These are phyloP conservation scores for Juncus effusus DNA, from an alignment of 176 grass and related monocot species.

Conservation along the genomic window DNA sequence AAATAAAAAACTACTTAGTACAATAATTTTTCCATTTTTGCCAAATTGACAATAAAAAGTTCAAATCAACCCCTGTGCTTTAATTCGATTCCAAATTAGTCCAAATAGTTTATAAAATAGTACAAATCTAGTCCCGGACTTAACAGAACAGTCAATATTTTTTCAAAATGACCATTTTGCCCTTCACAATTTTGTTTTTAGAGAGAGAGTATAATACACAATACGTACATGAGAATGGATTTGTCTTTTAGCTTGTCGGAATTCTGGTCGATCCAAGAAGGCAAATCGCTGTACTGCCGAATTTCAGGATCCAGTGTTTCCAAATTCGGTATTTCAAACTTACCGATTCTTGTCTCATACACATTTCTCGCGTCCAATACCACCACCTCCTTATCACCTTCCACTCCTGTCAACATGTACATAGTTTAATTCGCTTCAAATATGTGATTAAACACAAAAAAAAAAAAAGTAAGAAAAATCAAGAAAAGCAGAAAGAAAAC, in stretches of 20 bases:
- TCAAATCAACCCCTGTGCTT: too few species aligned
- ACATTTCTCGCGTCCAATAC: slow-evolving; percentile 84
- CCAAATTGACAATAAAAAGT: too few species aligned
- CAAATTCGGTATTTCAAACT: slow-evolving; percentile 68
- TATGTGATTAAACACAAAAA: slow-evolving; percentile 5
- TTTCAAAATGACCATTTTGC: too few species aligned
- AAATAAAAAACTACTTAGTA: too few species aligned
- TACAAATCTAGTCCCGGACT: too few species aligned
- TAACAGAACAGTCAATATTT: too few species aligned
- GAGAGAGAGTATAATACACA: not conserved
- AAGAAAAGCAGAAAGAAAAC: not conserved
- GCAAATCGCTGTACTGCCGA: slow-evolving; percentile 86
- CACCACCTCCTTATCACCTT: slow-evolving; percentile 46
- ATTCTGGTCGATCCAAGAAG: slow-evolving; percentile 76
- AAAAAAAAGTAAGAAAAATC: not conserved
- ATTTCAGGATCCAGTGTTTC: slow-evolving; percentile 72
- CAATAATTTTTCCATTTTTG: too few species aligned
- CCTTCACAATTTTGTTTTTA: not conserved
- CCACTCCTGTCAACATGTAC: slow-evolving; percentile 2
- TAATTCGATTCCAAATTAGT: too few species aligned
- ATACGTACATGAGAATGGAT: slow-evolving; percentile 69
- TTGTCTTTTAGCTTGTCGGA: slow-evolving; percentile 64
- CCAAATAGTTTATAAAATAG: too few species aligned
- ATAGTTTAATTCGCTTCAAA: not conserved
- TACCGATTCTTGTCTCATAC: slow-evolving; percentile 88